phyloP scores from a whole-genome alignment of 805 yeast genomes.

The Saccharomyces kudriavzevii region DNA sequence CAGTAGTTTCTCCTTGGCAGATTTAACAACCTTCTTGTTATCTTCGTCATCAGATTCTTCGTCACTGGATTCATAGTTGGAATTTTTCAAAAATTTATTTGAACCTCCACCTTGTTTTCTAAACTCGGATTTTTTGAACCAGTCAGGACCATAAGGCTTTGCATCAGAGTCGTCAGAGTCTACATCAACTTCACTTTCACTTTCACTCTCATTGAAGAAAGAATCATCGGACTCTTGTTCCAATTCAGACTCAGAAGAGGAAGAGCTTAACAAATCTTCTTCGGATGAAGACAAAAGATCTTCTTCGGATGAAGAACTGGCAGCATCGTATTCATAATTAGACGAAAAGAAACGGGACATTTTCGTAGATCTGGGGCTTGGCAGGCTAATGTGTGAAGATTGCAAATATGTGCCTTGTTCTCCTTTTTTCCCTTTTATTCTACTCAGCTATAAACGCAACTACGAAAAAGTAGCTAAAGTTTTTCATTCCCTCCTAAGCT shows the following conservation, averaged over 20 bases:
- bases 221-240: slow-evolving; percentile 33
- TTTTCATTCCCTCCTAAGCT: not conserved
- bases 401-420: not conserved
- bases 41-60: slow-evolving; percentile 50
- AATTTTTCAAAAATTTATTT: slow-evolving; percentile 31
- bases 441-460: not conserved
- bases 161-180: slow-evolving; percentile 38
- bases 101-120: slow-evolving; percentile 29
- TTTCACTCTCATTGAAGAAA: slow-evolving; percentile 31
- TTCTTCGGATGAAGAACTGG: slow-evolving; percentile 38
- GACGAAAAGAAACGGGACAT: slow-evolving; percentile 88
- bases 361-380: not conserved
- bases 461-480: not conserved
- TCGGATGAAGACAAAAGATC: slow-evolving; percentile 37
- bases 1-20: slow-evolving; percentile 84
- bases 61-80: slow-evolving; percentile 33
- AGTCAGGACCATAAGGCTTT: slow-evolving; percentile 37
- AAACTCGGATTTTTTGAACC: slow-evolving; percentile 36
- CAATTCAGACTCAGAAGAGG: slow-evolving; percentile 14
- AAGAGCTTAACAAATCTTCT: slow-evolving; percentile 30
- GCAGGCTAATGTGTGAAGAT: not conserved
- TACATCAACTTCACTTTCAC: slow-evolving; percentile 34
- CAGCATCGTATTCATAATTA: slow-evolving; percentile 37
- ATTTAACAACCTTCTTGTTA: slow-evolving; percentile 77
- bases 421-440: not conserved